Evolutionary conservation across 192 early-diverging fungal genomes (phyloP).

Genomic region (Podila horticola): DNA sequence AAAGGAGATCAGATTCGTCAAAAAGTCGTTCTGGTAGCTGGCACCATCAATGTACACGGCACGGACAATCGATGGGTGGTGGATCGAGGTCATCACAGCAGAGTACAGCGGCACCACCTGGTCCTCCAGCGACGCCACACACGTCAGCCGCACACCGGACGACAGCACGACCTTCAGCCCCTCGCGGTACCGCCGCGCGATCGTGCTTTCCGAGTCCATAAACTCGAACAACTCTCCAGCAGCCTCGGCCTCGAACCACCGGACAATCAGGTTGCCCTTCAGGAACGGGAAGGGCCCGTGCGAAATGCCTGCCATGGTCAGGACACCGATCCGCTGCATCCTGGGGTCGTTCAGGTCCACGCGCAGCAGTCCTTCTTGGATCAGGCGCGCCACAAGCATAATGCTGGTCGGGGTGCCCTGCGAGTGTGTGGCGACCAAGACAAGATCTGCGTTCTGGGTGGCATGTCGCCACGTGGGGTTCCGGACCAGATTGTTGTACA

Average conservation of each 20-base stretch:
- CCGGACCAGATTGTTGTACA: slow-evolving; percentile 79
- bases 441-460: slow-evolving; percentile 70
- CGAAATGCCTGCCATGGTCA: slow-evolving; percentile 94
- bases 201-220: slow-evolving; percentile 78
- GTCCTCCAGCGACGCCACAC: slow-evolving; percentile 92
- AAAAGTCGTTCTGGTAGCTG: slow-evolving; percentile 85
- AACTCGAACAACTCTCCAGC: slow-evolving; percentile 96
- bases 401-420: slow-evolving; percentile 94
- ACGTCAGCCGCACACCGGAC: slow-evolving; percentile 76
- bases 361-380: slow-evolving; percentile 60
- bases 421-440: slow-evolving; percentile 92
- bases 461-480: slow-evolving; percentile 56
- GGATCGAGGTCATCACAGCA: slow-evolving; percentile 70
- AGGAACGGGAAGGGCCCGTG: slow-evolving; percentile 90
- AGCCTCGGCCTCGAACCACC: slow-evolving; percentile 90
- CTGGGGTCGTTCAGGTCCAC: slow-evolving; percentile 66
- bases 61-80: slow-evolving; percentile 87
- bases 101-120: slow-evolving; percentile 96
- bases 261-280: slow-evolving; percentile 84
- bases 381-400: slow-evolving; percentile 77
- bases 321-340: slow-evolving; percentile 78
- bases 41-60: slow-evolving; percentile 90
- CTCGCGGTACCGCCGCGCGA: slow-evolving; percentile 76
- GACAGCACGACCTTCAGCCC: slow-evolving; percentile 75
- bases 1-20: slow-evolving; percentile 89